These are phyloP conservation scores for Aspergillus glaucus DNA, from an alignment of 2,329 filamentous ascomycete species.

Conservation along the genomic window DNA sequence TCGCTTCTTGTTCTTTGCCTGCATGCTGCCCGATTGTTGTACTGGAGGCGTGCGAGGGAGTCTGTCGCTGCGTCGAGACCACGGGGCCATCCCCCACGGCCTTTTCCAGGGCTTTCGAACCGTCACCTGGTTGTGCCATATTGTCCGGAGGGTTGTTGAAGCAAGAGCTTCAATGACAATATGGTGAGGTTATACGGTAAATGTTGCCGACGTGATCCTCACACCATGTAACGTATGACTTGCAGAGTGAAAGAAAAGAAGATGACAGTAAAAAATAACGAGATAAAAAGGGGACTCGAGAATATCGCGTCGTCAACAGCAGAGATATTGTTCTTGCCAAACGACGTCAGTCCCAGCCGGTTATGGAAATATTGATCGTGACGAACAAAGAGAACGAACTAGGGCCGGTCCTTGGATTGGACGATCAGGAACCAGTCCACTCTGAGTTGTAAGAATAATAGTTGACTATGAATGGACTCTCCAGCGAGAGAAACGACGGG, in stretches of 20 bases:
- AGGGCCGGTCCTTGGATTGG: too few relatives aligned
- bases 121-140: not conserved
- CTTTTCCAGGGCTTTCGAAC: not conserved
- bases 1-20: conserved; percentile 20
- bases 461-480: too few relatives aligned
- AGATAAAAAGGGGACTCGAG: too few relatives aligned
- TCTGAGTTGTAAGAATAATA: too few relatives aligned
- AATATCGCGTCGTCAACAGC: too few relatives aligned
- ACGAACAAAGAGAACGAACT: too few relatives aligned
- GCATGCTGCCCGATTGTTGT: not conserved
- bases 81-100: not conserved
- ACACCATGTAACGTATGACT: not conserved
- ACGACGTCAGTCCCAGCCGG: too few relatives aligned
- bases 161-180: not conserved
- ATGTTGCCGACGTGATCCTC: not conserved
- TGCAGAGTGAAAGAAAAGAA: not conserved
- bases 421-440: too few relatives aligned
- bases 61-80: not conserved
- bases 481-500: too few relatives aligned
- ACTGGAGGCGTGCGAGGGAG: not conserved
- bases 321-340: too few relatives aligned
- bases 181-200: not conserved
- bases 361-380: too few relatives aligned
- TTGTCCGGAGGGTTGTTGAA: not conserved
- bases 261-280: not conserved